Base-by-base conservation (phyloP, 495 filamentous ascomycete genomes). In the Aspergillus nidulans region DNA sequence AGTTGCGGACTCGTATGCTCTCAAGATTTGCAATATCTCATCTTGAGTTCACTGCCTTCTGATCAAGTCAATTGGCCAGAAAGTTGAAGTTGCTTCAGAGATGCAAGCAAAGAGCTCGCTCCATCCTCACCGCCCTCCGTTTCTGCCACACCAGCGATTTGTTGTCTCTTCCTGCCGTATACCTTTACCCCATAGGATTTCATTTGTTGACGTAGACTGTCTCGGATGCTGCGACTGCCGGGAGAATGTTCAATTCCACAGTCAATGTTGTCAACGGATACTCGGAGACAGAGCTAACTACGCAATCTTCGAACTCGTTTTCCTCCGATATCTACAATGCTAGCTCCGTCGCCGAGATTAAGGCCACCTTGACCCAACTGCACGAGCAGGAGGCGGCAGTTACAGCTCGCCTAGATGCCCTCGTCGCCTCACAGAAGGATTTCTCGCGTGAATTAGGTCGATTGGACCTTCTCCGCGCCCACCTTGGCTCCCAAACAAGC, bases 381-480 rank as follows among this genome's bases (percentile, higher is more conserved):
- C 84, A 86, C 60, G 75, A 78, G 28, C 89, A 87, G 59, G 92
- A 97, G 72, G 76, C 84, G 40, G 66, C 80, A 38, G 80, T 96
- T 36, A 91, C 88, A 2, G 72, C 76, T 43, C 85, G 85, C 20
- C 84, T 98, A n/a, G 78, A 89, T 64, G 73, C 79, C 24, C 81
- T 96, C 36, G 71, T 96, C 21, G 78, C 84, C 50, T 88, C 87
- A 0, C 91, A 96, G 65, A 84, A 88, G 47, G 89, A 94, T 63
- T 80, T 97, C 40, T 84, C 85, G 7, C 87, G 90, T 50, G 86
- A 95, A 57, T 75, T 98, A 51, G 81, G 84, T 24, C 85, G 92
- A n/a, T 81, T 98, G 34, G 95, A 98, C 69, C 76, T 96, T 13
- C 80, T 96, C 36, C 89, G 95, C 48, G 91, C 91, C 18, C 85